phyloP scores from a whole-genome alignment of 1,284 basidiomycete genomes.

The Vanrija humicola region DNA sequence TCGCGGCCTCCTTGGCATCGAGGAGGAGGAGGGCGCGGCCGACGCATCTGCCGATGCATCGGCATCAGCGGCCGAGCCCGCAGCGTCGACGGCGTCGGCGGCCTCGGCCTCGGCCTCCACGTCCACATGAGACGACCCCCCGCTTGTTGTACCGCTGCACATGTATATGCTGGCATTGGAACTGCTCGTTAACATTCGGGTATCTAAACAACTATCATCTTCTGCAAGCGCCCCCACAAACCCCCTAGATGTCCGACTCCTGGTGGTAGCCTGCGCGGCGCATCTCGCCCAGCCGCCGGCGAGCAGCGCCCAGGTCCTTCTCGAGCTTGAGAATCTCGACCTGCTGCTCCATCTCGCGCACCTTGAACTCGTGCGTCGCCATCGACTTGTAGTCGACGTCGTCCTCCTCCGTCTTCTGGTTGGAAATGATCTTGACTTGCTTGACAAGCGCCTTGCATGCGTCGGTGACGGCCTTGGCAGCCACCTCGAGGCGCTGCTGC shows the following conservation, averaged over 20 bases:
- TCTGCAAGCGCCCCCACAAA: neutral
- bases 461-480: slow-evolving; percentile 96
- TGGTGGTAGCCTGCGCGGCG: slow-evolving; percentile 70
- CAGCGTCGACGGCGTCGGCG: too few species aligned
- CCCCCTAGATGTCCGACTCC: slow-evolving; percentile 30
- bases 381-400: slow-evolving; percentile 85
- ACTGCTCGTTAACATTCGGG: neutral
- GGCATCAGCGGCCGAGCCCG: too few species aligned
- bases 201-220: slow-evolving; percentile 10
- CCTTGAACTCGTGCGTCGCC: slow-evolving; percentile 95
- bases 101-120: too few species aligned
- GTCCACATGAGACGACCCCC: too few species aligned
- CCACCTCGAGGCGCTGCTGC: slow-evolving; percentile 90
- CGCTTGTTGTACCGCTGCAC: too few species aligned
- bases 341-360: slow-evolving; percentile 96
- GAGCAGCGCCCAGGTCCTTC: slow-evolving; percentile 86
- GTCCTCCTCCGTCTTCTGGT: slow-evolving; percentile 73
- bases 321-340: slow-evolving; percentile 95
- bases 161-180: too few species aligned
- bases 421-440: slow-evolving; percentile 93
- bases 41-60: too few species aligned
- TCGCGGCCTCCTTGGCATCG: slow-evolving; percentile 50
- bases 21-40: too few species aligned
- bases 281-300: slow-evolving; percentile 82
- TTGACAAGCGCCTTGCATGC: slow-evolving; percentile 96